Conservation (phyloP, 2,329 filamentous ascomycete species). For the Juglanconis juglandina region DNA sequence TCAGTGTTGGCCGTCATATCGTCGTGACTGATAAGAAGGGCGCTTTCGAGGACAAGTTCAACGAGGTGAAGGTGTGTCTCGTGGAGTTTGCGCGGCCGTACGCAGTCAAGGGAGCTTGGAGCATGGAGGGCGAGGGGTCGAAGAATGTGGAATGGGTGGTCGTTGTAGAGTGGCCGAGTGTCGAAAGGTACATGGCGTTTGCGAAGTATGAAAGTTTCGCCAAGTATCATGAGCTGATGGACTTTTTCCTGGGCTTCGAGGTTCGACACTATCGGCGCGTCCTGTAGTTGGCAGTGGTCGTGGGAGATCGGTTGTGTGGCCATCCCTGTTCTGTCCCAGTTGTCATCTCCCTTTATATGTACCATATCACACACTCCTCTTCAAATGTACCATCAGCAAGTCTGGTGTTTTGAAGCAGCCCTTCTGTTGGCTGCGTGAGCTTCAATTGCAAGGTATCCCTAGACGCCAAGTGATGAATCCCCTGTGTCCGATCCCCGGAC, state of each 20-base stretch:
- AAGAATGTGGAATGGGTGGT: constrained; percentile 38
- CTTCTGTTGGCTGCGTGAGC: constrained; percentile 29
- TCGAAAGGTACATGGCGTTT: constrained; percentile 32
- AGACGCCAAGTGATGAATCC: constrained; percentile 50
- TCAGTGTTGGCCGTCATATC: constrained; percentile 35
- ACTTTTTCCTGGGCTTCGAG: constrained; percentile 24
- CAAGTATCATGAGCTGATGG: constrained; percentile 19
- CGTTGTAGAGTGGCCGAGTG: constrained; percentile 35
- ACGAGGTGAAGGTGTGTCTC: constrained; percentile 24
- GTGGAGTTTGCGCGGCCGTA: constrained; percentile 27
- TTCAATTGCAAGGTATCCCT: constrained; percentile 52
- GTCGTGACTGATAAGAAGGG: constrained; percentile 30
- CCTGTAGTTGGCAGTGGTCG: constrained; percentile 20
- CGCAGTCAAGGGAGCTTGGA: constrained; percentile 38
- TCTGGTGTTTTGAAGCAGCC: constrained; percentile 13
- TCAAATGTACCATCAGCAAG: not conserved
- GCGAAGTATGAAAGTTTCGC: constrained; percentile 23
- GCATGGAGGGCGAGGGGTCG: constrained; percentile 35
- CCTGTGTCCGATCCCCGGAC: constrained; percentile 29
- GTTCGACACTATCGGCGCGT: constrained; percentile 31
- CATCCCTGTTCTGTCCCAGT: constrained; percentile 20
- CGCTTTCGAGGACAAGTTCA: constrained; percentile 34
- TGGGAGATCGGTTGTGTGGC: constrained; percentile 10
- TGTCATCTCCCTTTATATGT: constrained; percentile 24
- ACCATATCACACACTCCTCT: constrained; percentile 22